Percentiles rank a stretch among this genome's conserved stretches.
phyloP scores from a whole-genome alignment of 352 stramenopile genomes.

The Pythium guiyangense region DNA sequence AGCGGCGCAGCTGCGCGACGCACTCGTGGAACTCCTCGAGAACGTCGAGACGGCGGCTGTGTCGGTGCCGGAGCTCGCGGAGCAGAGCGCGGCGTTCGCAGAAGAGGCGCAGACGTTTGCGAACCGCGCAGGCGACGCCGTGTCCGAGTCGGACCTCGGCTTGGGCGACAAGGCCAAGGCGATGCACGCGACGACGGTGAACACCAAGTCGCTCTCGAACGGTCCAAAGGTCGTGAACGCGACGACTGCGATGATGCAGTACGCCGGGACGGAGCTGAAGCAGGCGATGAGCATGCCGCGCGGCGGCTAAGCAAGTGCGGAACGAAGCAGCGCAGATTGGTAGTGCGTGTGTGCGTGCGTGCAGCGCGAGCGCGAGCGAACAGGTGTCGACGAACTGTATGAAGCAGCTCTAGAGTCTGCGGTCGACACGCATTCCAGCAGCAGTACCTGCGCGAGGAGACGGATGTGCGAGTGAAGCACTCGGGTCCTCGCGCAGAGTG shows the following conservation, averaged over 20 bases:
- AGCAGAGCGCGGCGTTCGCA: slow-evolving; percentile 29
- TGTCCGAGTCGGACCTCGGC: slow-evolving; percentile 30
- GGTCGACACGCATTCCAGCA: too few relatives aligned
- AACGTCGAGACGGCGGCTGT: slow-evolving; percentile 42
- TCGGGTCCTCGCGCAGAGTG: too few relatives aligned
- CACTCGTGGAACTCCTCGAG: slow-evolving; percentile 42
- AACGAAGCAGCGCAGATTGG: too few relatives aligned
- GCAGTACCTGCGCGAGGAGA: too few relatives aligned
- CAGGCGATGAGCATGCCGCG: slow-evolving; percentile 33
- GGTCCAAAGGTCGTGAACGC: slow-evolving; percentile 41
- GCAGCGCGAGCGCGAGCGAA: too few relatives aligned
- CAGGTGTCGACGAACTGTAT: too few relatives aligned
- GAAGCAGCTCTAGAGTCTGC: too few relatives aligned
- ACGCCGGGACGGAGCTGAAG: slow-evolving; percentile 33
- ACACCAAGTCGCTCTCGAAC: slow-evolving; percentile 41
- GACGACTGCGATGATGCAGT: slow-evolving; percentile 50
- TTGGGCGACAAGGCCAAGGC: slow-evolving; percentile 30
- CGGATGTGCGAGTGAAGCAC: too few relatives aligned
- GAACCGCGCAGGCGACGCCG: slow-evolving; percentile 33
- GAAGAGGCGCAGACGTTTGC: slow-evolving; percentile 42
- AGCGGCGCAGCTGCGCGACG: slow-evolving; percentile 36
- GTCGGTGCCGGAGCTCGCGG: slow-evolving; percentile 39
- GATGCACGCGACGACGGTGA: slow-evolving; percentile 22
- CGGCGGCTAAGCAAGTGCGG: slow-evolving; percentile 18
- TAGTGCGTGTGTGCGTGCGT: too few relatives aligned